phyloP scores from a whole-genome alignment of 164 flowering plant species.

The Nymphaea colorata region DNA sequence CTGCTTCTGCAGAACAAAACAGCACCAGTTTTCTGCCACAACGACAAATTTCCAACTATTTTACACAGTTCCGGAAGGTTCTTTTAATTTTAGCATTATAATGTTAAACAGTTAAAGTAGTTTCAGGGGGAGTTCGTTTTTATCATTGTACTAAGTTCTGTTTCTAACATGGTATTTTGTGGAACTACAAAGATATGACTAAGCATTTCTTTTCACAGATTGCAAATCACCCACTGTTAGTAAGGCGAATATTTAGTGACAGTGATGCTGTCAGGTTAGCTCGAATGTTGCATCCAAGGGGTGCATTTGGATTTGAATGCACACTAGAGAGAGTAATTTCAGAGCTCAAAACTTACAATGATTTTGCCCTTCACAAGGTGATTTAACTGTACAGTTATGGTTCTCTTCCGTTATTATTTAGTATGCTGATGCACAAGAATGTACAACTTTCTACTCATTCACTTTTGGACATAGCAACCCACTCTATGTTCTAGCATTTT shows the following conservation, averaged over 20 bases:
- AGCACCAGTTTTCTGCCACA: constrained; percentile 40
- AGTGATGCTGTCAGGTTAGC: constrained; percentile 73
- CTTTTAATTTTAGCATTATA: neutral
- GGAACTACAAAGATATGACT: neutral
- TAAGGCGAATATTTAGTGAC: constrained; percentile 79
- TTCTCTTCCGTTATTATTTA: too few relatives aligned
- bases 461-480: too few relatives aligned
- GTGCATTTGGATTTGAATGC: constrained; percentile 88
- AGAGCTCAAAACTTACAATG: constrained; percentile 78
- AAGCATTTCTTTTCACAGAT: constrained; percentile 34
- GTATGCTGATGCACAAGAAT: too few relatives aligned
- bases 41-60: constrained; percentile 87
- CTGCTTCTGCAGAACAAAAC: constrained; percentile 17
- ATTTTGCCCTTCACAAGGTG: constrained; percentile 84
- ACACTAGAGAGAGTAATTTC: constrained; percentile 71
- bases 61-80: constrained; percentile 90
- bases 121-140: neutral
- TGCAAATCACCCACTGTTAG: constrained; percentile 92
- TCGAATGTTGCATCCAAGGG: constrained; percentile 58
- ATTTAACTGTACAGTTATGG: neutral
- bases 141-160: neutral
- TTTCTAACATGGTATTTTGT: neutral
- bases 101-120: too few relatives aligned
- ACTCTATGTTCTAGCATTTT: too few relatives aligned
- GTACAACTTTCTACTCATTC: too few relatives aligned